Conservation (phyloP, 192 early-diverging fungal genomes). For the Diversispora eburnea region DNA sequence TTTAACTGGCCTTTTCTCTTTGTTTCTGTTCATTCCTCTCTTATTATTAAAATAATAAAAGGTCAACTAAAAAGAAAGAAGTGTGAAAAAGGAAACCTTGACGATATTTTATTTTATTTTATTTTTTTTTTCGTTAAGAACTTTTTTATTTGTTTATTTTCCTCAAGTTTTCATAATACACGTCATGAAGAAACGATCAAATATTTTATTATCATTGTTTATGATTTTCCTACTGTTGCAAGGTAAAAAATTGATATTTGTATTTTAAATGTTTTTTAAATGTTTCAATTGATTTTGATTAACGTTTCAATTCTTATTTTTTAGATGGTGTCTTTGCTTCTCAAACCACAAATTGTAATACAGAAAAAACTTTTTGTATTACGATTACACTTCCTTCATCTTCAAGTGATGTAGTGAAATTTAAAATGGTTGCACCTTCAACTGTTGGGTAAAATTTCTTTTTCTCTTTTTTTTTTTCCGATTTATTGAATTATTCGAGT, state of each 20-base stretch:
- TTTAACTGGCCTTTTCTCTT: too few relatives aligned
- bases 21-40: too few relatives aligned
- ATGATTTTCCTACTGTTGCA: background rate
- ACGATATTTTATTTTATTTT: too few relatives aligned
- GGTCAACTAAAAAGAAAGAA: too few relatives aligned
- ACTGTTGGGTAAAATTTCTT: constrained; percentile 14
- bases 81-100: too few relatives aligned
- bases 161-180: too few relatives aligned
- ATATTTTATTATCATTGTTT: background rate
- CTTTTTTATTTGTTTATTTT: too few relatives aligned
- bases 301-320: background rate
- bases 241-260: background rate
- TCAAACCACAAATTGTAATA: background rate
- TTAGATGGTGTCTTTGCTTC: background rate
- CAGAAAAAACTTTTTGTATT: background rate
- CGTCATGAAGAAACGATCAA: background rate
- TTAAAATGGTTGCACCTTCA: constrained; percentile 1
- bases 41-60: too few relatives aligned
- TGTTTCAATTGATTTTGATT: background rate
- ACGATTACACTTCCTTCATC: background rate
- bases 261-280: background rate
- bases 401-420: background rate
- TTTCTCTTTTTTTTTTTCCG: background rate
- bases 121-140: too few relatives aligned
- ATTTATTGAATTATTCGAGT: background rate